phyloP scores from a whole-genome alignment of 495 filamentous ascomycete species.

The Podospora sp. region DNA sequence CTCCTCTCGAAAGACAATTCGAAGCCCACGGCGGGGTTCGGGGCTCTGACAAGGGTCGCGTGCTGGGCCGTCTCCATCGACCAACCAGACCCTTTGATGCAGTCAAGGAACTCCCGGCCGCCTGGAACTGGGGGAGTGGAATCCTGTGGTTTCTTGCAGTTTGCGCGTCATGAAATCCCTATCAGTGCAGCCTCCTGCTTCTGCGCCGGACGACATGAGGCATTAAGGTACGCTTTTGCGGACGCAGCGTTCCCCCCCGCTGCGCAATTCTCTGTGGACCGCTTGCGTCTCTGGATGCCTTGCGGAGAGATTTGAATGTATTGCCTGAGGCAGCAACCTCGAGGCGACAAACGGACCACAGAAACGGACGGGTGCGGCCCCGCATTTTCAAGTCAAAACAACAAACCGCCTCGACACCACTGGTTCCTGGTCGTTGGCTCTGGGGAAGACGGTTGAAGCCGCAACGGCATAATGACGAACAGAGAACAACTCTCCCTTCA shows the following conservation, averaged over 20 bases:
- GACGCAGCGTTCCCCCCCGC: neutral
- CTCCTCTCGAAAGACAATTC: neutral
- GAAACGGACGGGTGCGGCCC: neutral
- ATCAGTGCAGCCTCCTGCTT: constrained; percentile 5
- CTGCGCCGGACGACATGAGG: neutral
- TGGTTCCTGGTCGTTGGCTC: constrained; percentile 4
- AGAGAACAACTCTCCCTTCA: neutral
- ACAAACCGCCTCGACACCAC: neutral
- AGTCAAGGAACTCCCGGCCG: constrained; percentile 2
- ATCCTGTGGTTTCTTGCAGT: neutral
- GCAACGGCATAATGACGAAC: neutral
- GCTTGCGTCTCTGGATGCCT: neutral
- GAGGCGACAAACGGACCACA: no score
- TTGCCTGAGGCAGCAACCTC: neutral
- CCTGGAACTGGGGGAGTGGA: constrained; percentile 8
- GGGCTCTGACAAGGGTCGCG: neutral
- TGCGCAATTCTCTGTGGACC: no score
- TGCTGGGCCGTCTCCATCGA: constrained; percentile 3
- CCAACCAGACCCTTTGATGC: neutral
- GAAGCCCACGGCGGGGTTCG: neutral
- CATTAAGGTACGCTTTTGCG: neutral
- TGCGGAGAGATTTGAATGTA: neutral
- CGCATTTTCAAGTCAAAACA: neutral
- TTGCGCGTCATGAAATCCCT: constrained; percentile 8
- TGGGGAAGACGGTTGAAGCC: neutral